Conservation (phyloP, 345 rosid genomes). For the Cardamine resedifolia region DNA sequence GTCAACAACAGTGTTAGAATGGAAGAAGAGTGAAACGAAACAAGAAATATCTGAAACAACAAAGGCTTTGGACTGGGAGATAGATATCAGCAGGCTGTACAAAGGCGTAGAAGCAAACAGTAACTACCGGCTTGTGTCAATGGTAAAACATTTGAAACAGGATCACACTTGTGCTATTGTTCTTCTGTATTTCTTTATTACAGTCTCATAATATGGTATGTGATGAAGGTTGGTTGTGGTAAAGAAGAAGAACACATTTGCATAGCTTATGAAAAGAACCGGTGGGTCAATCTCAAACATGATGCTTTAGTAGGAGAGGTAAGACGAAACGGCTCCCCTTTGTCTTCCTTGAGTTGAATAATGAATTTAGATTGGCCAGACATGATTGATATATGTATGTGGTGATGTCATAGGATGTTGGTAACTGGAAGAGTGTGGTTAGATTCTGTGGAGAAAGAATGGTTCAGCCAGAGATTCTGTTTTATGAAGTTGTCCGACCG, state of each 20-base stretch:
- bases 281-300: conserved; percentile 19
- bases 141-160: conserved; percentile 12
- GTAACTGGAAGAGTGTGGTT: no score
- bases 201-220: not conserved
- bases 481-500: not conserved
- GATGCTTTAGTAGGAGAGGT: conserved; percentile 20
- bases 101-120: not conserved
- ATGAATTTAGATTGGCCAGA: not conserved
- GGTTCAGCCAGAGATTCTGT: no score
- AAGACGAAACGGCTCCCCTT: not conserved
- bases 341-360: not conserved
- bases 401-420: conserved; percentile 22
- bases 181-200: not conserved
- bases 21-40: conserved; percentile 19
- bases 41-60: conserved; percentile 19
- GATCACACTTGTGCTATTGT: not conserved
- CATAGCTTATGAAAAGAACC: not conserved
- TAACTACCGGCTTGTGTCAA: conserved; percentile 17
- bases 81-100: conserved; percentile 17
- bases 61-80: conserved; percentile 11
- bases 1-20: conserved; percentile 4
- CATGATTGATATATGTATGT: not conserved
- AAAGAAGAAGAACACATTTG: conserved; percentile 1
- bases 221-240: conserved; percentile 23
- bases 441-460: conserved; percentile 13